Evolutionary conservation across 2,329 filamentous ascomycete species (phyloP), one percentile per base, ranked within the genome.

Genomic region (Verruconis gallopava): DNA sequence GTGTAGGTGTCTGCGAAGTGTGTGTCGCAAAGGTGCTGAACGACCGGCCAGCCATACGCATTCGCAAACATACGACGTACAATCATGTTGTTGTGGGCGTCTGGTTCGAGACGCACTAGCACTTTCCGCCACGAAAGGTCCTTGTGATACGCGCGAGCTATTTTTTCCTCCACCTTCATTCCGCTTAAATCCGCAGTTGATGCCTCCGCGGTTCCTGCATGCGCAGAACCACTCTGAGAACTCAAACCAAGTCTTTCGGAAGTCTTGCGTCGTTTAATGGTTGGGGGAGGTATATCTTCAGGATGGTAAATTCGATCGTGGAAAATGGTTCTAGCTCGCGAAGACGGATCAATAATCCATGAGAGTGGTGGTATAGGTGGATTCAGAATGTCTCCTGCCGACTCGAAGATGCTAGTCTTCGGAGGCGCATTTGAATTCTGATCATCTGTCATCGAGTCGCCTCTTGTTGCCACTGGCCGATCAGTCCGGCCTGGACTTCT

Each of bases 11-110:
- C 82, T 42, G 78, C 82, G 57, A 98, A 98, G 62, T 98, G 91
- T 0, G 85, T 86, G 53, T 96, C 88, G 40, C 91, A 89, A 15
- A 96, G 65, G 61, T 98, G 91, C 62, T 95, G 88, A 38, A 96
- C 69, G 1, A 98, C 91, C 1, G 91, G 91, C 91, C 91, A 98
- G 2, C 91, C 91, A 53, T 93, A 93, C 0, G 91, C 91, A 55
- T 98, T 98, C 44, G 86, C 81, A 58, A 98, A 98, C 79, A 86
- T 93, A 43, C 91, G 80, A 13, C 91, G 81, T 18, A 98, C 91
- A 46, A 96, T 81, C 50, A 98, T 93, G 60, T 98, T 98, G 62
- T 98, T 98, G 65, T 98, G 91, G 0, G 91, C 91, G 61, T 98
- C 91, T 0, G 91, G 91, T 57, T 98, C 89, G 2, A 98, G 70